Base-by-base conservation (phyloP, 1,284 basidiomycete genomes). In the Trametes versicolor region DNA sequence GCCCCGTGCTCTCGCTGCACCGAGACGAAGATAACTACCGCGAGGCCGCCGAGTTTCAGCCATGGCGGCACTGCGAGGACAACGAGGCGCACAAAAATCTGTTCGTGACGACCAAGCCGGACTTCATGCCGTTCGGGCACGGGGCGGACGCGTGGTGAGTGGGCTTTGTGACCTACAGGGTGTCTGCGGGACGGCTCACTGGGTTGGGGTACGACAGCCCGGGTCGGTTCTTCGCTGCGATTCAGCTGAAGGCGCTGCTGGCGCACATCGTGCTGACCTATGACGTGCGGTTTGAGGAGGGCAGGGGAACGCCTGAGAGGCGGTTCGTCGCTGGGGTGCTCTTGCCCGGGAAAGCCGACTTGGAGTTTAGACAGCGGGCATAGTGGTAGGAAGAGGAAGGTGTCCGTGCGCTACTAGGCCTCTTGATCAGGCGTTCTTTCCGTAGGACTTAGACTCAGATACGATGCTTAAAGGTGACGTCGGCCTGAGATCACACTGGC, bases 71-170 rank as follows among this genome's bases (percentile, higher is more conserved):
- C 23, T 48, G 23, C 21, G 51, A 63, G 19, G 51, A 4, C 27
- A 13, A 19, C 66, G 1, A 70, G 71, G 47, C 62, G 63, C 15
- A 63, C 47, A 68, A 68, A 52, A 68, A 73, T 43, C 66, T 72
- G 63, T 57, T 70, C 19, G 69, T 73, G 36, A 65, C 62, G n/a
- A 70, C 69, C 21, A 70, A 60, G 27, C 4, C 50, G 0, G 71
- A 74, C 19, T 72, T 70, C 52, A n/a, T 76, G 4, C 12, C 69
- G 29, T 76, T 75, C 37, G 75, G 75, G 15, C 65, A 73, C 49
- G 75, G 75, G 5, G 67, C 66, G 25, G 71, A 73, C 57, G 68
- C 67, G 66, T 77, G 75, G 75, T 76, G 58, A 21, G 73, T 71
- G 5, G 41, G 4, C 12, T 4, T 17, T 9, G 15, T 41, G 39